Base-by-base conservation (phyloP, 2,329 filamentous ascomycete species). In the Clarireedia hainanense region DNA sequence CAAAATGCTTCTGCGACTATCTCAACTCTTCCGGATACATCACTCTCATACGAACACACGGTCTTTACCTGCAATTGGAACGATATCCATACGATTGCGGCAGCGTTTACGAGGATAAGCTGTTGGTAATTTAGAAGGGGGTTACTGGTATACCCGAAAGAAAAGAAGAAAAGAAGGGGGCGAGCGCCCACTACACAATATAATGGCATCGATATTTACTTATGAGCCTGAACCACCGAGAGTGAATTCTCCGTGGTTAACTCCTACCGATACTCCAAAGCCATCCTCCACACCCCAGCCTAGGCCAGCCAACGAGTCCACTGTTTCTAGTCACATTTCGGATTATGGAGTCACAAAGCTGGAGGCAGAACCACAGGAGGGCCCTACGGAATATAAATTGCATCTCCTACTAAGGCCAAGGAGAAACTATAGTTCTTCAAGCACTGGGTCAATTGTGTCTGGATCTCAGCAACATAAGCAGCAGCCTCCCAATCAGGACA, bases 371-470 rank as follows among this genome's bases (percentile, higher is more conserved):
- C 92, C 92, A 5, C 91, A 97, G 68, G 86, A 95, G 60, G 94
- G 94, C 0, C 91, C 94, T 17, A 95, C 89, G 0, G 94, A 99
- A 72, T 99, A 99, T 74, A 99, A 99, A 71, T 74, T 99, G 45
- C 94, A 97, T 72, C 76, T 99, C 5, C 78, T 97, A 6, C 75
- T 96, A 51, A 84, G 91, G 37, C 85, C 88, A 15, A 80, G 92
- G 57, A 81, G 90, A 59, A 82, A 80, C 6, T 95, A 91, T 70
- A 79, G 77, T 37, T 80, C 78, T 34, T 85, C 85, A 69, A 91
- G 83, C 62, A 95, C 90, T 1, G 76, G 76, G 10, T 72, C 72
- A 40, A 70, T 77, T 54, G 72, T 78, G 36, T 65, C 68, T 45
- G 69, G 67, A 39, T 70, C 62, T 26, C 65, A 64, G 40, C 63